These are phyloP conservation scores for Heteromeles arbutifolia DNA, from an alignment of 306 rosid genomes.

Conservation along the genomic window DNA sequence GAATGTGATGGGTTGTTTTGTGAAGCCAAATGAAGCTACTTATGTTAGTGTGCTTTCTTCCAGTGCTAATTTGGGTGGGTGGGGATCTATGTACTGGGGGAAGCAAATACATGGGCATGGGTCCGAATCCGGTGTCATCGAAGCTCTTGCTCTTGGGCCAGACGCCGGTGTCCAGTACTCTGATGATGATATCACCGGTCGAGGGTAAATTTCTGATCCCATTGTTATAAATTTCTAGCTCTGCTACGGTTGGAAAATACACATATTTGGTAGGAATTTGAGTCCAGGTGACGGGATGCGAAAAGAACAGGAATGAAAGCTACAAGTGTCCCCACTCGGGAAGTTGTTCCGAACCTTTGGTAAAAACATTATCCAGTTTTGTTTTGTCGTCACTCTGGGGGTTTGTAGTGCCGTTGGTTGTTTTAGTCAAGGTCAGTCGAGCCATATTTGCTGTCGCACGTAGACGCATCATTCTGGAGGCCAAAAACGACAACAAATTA, in stretches of 20 bases:
- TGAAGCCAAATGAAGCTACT: constrained; percentile 75
- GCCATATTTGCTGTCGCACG: neutral
- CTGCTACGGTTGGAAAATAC: too few species aligned
- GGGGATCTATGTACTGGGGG: too few species aligned
- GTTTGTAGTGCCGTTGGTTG: neutral
- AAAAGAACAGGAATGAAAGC: neutral
- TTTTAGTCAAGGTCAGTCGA: neutral
- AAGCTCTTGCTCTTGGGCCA: constrained; percentile 95
- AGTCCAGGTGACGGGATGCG: neutral
- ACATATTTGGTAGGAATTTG: neutral
- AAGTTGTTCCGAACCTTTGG: neutral
- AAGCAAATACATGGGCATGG: constrained; percentile 57
- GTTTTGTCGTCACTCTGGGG: neutral
- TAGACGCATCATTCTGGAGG: neutral
- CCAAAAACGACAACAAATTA: neutral
- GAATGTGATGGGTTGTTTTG: constrained; percentile 35
- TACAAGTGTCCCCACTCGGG: neutral
- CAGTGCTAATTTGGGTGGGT: constrained; percentile 44
- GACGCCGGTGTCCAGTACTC: constrained; percentile 66
- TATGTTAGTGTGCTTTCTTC: constrained; percentile 59
- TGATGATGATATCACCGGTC: constrained; percentile 38
- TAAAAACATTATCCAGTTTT: neutral
- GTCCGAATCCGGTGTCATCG: constrained; percentile 52
- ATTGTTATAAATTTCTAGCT: too few species aligned
- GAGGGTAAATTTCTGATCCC: too few species aligned